These are phyloP conservation scores for Wallacemonas rigidus DNA, from an alignment of 208 protist species.

Conservation along the genomic window DNA sequence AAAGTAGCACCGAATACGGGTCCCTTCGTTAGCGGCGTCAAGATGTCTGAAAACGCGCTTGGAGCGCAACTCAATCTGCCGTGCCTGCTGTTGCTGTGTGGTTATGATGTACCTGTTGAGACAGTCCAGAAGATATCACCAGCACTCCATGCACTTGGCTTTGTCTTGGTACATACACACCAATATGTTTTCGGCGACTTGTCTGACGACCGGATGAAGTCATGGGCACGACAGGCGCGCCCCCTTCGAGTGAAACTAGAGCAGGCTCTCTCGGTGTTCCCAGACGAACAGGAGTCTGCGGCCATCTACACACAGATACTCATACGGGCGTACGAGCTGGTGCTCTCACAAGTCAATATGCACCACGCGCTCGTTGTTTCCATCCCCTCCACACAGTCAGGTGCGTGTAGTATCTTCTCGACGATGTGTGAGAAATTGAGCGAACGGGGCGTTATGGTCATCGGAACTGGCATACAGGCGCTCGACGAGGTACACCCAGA, in stretches of 20 bases:
- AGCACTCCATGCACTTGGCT: neutral
- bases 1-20: too few species aligned
- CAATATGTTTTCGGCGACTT: slow-evolving; percentile 3
- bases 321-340: neutral
- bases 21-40: too few species aligned
- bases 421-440: slow-evolving; percentile 2
- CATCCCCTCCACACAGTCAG: neutral
- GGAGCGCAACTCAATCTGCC: too few species aligned
- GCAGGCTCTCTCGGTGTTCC: neutral
- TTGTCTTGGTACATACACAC: neutral
- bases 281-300: neutral
- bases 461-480: neutral
- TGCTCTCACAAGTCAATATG: neutral
- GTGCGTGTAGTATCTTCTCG: slow-evolving; percentile 9
- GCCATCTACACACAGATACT: slow-evolving; percentile 4
- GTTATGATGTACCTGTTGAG: neutral
- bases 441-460: neutral
- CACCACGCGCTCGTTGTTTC: neutral
- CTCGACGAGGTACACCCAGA: neutral
- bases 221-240: neutral
- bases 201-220: neutral
- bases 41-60: too few species aligned
- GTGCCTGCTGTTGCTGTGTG: neutral
- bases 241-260: neutral
- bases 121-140: neutral